Evolutionary conservation across 2,329 filamentous ascomycete genomes (phyloP).

Genomic region (Simplicillium aogashimaense): DNA sequence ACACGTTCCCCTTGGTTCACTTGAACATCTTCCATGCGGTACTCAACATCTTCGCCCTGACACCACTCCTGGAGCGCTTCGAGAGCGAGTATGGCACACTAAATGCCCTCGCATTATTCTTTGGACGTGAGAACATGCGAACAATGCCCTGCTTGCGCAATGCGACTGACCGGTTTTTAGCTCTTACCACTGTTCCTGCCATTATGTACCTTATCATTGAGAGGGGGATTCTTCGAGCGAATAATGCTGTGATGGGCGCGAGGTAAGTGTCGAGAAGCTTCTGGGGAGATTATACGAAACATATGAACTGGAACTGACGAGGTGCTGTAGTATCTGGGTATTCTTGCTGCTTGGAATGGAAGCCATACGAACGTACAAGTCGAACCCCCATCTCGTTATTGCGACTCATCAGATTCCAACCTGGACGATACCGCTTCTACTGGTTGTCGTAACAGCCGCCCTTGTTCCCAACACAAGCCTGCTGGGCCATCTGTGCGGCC

Average conservation of each 20-base stretch:
- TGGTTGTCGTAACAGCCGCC: constrained; percentile 64
- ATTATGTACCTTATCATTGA: constrained; percentile 73
- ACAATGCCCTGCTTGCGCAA: not conserved
- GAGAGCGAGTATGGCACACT: constrained; percentile 88
- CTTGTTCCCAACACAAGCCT: constrained; percentile 75
- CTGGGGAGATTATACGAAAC: no score
- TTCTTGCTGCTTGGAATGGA: constrained; percentile 81
- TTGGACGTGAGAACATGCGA: constrained; percentile 63
- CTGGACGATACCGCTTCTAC: constrained; percentile 78
- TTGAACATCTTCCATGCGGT: constrained; percentile 69
- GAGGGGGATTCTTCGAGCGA: constrained; percentile 57
- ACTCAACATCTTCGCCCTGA: constrained; percentile 69
- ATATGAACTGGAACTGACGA: not conserved
- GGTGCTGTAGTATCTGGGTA: constrained; percentile 67
- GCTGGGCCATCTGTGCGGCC: constrained; percentile 75
- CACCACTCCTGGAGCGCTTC: constrained; percentile 87
- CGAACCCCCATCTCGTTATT: constrained; percentile 67
- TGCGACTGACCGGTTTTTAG: constrained; percentile 28
- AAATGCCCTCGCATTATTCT: constrained; percentile 76
- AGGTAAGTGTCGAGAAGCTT: constrained; percentile 41
- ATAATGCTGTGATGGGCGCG: constrained; percentile 70
- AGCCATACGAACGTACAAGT: constrained; percentile 73
- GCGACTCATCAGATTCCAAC: constrained; percentile 66
- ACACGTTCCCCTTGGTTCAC: constrained; percentile 87
- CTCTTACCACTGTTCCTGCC: constrained; percentile 72